phyloP scores from a whole-genome alignment of 23 red algal genomes.

The Pyropia haitanensis region DNA sequence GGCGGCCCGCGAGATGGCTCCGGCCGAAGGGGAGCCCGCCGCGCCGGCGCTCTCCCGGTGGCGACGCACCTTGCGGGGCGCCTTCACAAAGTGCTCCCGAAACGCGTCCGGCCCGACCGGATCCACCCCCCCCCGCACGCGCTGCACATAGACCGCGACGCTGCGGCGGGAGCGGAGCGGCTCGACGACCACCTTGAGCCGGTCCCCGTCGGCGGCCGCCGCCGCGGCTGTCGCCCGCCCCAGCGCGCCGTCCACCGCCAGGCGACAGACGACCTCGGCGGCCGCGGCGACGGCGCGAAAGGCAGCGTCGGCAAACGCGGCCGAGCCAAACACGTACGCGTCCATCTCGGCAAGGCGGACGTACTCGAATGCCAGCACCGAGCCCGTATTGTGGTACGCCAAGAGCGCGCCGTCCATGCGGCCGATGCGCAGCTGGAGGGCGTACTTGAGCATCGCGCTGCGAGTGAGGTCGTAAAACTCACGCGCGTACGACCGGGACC shows the following conservation, averaged over 20 bases:
- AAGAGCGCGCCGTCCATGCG: constrained; percentile 81
- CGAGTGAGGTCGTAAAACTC: constrained; percentile 97
- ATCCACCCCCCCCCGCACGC: too few relatives aligned
- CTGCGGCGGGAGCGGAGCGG: too few relatives aligned
- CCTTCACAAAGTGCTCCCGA: too few relatives aligned
- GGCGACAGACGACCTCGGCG: not conserved
- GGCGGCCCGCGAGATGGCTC: too few relatives aligned
- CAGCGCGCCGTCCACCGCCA: constrained; percentile 15
- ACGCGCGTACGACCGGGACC: constrained; percentile 67
- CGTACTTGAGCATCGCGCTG: constrained; percentile 89
- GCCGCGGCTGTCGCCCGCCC: constrained; percentile 2
- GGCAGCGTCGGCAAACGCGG: constrained; percentile 33
- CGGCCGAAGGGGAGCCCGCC: too few relatives aligned
- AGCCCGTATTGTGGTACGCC: constrained; percentile 71
- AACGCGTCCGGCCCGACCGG: too few relatives aligned
- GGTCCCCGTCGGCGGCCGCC: constrained; percentile 1
- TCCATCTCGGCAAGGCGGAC: constrained; percentile 81
- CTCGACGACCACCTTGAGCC: constrained; percentile 34
- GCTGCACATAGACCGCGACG: too few relatives aligned
- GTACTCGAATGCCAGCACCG: constrained; percentile 64
- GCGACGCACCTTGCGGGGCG: too few relatives aligned
- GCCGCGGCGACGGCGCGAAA: constrained; percentile 23
- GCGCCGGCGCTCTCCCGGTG: too few relatives aligned
- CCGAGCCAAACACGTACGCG: constrained; percentile 76
- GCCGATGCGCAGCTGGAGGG: constrained; percentile 82